Conservation (phyloP, 2,329 filamentous ascomycete species). For the Nectriaceae sp. region DNA sequence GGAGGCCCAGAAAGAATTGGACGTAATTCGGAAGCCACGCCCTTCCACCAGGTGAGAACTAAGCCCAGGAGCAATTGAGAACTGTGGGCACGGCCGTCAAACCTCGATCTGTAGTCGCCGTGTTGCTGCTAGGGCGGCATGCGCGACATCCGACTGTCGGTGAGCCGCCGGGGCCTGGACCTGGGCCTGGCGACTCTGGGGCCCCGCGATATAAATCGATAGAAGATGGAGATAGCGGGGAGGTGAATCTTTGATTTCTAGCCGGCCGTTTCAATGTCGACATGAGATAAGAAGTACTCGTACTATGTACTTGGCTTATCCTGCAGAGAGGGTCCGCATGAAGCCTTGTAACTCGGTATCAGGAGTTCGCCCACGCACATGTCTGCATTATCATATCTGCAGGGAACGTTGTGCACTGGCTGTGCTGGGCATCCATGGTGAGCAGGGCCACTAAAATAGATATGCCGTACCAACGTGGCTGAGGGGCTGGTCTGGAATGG, state of each 20-base stretch:
- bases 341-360: neutral
- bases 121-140: too few species aligned
- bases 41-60: too few species aligned
- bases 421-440: conserved; percentile 3
- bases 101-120: too few species aligned
- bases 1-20: too few species aligned
- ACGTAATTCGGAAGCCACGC: too few species aligned
- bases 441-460: conserved; percentile 26
- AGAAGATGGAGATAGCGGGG: conserved; percentile 1
- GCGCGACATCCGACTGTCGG: conserved; percentile 21
- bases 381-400: conserved; percentile 1
- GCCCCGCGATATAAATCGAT: conserved; percentile 27
- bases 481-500: conserved; percentile 26
- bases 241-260: neutral
- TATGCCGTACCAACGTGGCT: conserved; percentile 31
- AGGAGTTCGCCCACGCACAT: neutral
- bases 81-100: too few species aligned
- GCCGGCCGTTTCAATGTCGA: neutral
- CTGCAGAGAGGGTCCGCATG: neutral
- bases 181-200: conserved; percentile 21
- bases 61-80: too few species aligned
- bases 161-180: conserved; percentile 20
- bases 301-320: neutral
- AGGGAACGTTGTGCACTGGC: too few species aligned
- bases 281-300: neutral